Conservation (phyloP, 2,329 filamentous ascomycete species). For the Beauveria sp. region DNA sequence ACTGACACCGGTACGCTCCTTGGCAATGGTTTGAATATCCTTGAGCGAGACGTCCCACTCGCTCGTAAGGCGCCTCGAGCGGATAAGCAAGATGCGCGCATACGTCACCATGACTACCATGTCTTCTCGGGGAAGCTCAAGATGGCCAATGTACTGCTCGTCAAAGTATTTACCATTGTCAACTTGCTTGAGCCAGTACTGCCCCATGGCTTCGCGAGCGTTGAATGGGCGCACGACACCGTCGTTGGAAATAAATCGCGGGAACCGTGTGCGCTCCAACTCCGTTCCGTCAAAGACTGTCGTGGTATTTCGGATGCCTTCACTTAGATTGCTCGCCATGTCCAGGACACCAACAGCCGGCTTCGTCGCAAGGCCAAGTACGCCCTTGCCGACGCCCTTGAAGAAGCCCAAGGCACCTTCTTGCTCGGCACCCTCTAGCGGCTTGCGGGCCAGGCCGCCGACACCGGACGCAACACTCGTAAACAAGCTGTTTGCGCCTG, state of each 20-base stretch:
- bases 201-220: conserved; percentile 88
- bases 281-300: conserved; percentile 95
- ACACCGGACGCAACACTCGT: conserved; percentile 90
- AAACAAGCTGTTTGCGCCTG: conserved; percentile 90
- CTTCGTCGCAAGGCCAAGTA: conserved; percentile 91
- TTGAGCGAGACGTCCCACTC: conserved; percentile 97
- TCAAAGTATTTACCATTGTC: conserved; percentile 98
- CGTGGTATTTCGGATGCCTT: conserved; percentile 96
- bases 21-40: conserved; percentile 93
- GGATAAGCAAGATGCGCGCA: conserved; percentile 79
- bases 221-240: conserved; percentile 92
- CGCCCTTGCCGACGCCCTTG: conserved; percentile 93
- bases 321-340: conserved; percentile 91
- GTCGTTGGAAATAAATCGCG: conserved; percentile 84
- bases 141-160: conserved; percentile 92
- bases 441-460: conserved; percentile 85
- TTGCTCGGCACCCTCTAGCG: conserved; percentile 89
- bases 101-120: conserved; percentile 87
- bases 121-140: conserved; percentile 83
- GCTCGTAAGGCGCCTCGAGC: conserved; percentile 73
- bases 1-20: conserved; percentile 90
- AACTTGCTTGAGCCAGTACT: conserved; percentile 97
- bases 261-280: conserved; percentile 87
- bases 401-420: conserved; percentile 92
- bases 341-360: conserved; percentile 95